Evolutionary conservation across 2,329 filamentous ascomycete genomes (phyloP), one percentile per base, ranked within the genome.

Genomic region (Ophiostoma himal-ulmi): DNA sequence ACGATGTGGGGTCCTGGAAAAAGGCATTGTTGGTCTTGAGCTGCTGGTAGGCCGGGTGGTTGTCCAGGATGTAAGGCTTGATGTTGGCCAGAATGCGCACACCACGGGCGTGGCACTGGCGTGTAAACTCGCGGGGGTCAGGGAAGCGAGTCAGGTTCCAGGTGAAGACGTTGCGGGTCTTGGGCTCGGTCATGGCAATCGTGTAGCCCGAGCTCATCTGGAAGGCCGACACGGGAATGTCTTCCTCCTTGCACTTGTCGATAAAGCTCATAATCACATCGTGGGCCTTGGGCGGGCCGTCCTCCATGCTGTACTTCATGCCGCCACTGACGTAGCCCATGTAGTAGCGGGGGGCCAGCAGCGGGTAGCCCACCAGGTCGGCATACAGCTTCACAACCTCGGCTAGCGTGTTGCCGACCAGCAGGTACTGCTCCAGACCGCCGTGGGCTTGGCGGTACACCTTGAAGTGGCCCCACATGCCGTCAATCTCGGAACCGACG

Each of bases 131-230:
- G 70, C 88, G 83, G 0, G 90, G 90, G 69, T 91, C 84, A 0
- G 89, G 89, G 76, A 92, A 92, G 0, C 89, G 84, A 75, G 91
- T 85, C 5, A 79, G 79, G 74, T 92, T 92, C 90, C 90, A 93
- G 0, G 88, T 89, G 75, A 90, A 89, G 3, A 89, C 88, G 72
- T 89, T 91, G 70, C 90, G 82, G 0, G 89, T 90, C 78, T 91
- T 91, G 1, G 90, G 89, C 70, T 87, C 85, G 0, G 80, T 82
- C 74, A 90, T 88, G 0, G 89, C 84, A 3, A 92, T 85, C 0
- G 89, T 91, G 76, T 92, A 92, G 0, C 90, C 90, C 0, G 88
- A 90, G 34, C 86, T 89, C 88, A 91, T 89, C 76, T 91, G 89
- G 76, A 90, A 89, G 0, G 86, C 89, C 0, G 88, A 91, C 75